Base-by-base conservation (phyloP, 345 rosid species). In the Xanthoceras sorbifolium region DNA sequence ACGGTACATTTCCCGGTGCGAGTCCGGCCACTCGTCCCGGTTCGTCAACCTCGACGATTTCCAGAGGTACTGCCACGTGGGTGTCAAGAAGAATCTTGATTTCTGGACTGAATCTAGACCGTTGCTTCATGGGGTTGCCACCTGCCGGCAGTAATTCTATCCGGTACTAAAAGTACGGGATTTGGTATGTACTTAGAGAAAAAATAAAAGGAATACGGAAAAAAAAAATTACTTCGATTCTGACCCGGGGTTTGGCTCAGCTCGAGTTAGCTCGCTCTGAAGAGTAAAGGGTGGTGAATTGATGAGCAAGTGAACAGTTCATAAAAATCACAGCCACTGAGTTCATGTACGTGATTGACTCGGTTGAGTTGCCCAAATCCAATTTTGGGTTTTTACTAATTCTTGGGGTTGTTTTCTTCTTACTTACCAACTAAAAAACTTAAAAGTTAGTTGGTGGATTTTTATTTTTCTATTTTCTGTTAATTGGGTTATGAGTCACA, bases 61-160 rank as follows among this genome's bases (percentile, higher is more conserved):
- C 22, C 91, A 90, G 79, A 87, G 79, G 60, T 72, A 88, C 69
- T 91, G 92, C 86, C 91, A 85, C 84, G 87, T 68, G 34, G 89
- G 86, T 12, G 57, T 86, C 70, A 77, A 81, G 65, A 81, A 76
- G 28, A 83, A 84, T 78, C 71, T 82, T 1, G 94, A 90, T 75
- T 83, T 85, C 57, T 80, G 93, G 91, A 85, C 86, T 22, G 99
- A 93, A 81, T 89, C 93, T 61, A 88, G 93, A 50, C 98, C 98
- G 67, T 79, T 95, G 80, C 97, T 93, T 63, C 88, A 85, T 34
- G 89, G 87, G 36, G 76, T 88, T 42, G 69, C 86, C 4, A n/a
- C n/a, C n/a, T n/a, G n/a, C n/a, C n/a, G n/a, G n/a, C n/a, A 92
- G 84, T 25, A 86, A 87, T 76, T 77, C 84, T 9, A 70, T 88